These are phyloP conservation scores for Phaeotremella skinneri DNA, from an alignment of 768 basidiomycete species.

Conservation along the genomic window DNA sequence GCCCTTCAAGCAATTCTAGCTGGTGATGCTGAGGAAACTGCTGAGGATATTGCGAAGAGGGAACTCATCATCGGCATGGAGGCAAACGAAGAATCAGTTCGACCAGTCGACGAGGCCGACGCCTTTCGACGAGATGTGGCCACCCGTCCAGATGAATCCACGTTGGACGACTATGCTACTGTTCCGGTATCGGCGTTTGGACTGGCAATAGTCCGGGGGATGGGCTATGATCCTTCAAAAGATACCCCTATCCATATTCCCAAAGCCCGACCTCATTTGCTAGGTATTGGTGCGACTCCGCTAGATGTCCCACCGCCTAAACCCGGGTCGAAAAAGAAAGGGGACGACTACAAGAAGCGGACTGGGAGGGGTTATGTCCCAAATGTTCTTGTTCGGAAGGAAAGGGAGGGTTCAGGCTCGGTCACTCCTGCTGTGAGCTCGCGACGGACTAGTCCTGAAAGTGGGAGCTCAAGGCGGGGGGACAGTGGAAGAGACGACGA, in stretches of 20 bases:
- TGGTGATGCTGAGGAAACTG: slow-evolving; percentile 49
- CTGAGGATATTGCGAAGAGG: slow-evolving; percentile 51
- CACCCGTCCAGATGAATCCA: slow-evolving; percentile 62
- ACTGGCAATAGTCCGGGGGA: slow-evolving; percentile 84
- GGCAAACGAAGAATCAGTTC: slow-evolving; percentile 29
- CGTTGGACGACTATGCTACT: slow-evolving; percentile 80
- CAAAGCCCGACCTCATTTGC: slow-evolving; percentile 71
- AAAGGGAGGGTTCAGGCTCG: slow-evolving; percentile 53
- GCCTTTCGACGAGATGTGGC: slow-evolving; percentile 79
- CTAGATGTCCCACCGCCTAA: slow-evolving; percentile 63
- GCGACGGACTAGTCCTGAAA: slow-evolving; percentile 25
- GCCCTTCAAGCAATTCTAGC: slow-evolving; percentile 79
- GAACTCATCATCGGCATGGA: slow-evolving; percentile 61
- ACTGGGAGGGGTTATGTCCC: slow-evolving; percentile 80
- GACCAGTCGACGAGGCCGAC: slow-evolving; percentile 70
- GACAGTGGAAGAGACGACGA: slow-evolving; percentile 31
- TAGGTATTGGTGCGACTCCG: slow-evolving; percentile 94
- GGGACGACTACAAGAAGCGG: slow-evolving; percentile 52
- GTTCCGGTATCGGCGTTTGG: slow-evolving; percentile 92
- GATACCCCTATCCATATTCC: slow-evolving; percentile 82
- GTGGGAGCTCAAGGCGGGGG: slow-evolving; percentile 16
- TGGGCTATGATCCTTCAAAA: slow-evolving; percentile 81
- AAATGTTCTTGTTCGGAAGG: slow-evolving; percentile 63
- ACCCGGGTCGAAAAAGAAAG: slow-evolving; percentile 24
- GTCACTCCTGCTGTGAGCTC: slow-evolving; percentile 14